These are phyloP conservation scores for Truncatella angustata DNA, from an alignment of 2,329 filamentous ascomycete species.

Conservation along the genomic window DNA sequence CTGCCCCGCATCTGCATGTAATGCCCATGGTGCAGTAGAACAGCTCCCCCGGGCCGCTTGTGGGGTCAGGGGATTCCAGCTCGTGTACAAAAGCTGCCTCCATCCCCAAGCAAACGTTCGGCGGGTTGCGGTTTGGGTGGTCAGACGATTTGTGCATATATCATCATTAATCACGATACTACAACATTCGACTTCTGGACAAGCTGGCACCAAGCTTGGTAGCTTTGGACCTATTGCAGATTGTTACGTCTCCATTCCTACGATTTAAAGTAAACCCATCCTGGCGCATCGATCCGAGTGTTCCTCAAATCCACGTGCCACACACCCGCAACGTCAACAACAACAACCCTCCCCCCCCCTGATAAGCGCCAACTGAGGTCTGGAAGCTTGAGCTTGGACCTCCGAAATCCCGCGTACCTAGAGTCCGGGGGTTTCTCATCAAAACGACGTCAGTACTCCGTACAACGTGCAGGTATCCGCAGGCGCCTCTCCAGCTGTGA, in stretches of 20 bases:
- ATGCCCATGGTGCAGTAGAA: no score
- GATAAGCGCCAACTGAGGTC: no score
- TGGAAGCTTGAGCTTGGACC: no score
- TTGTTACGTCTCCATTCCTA: no score
- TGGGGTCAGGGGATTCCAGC: background rate
- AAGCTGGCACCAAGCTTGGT: no score
- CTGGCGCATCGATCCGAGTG: background rate
- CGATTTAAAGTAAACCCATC: no score
- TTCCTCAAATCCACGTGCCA: background rate
- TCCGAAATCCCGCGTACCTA: background rate
- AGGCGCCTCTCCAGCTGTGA: no score
- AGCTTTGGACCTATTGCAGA: no score
- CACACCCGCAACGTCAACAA: background rate
- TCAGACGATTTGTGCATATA: background rate
- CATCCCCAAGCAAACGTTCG: slow-evolving; percentile 8
- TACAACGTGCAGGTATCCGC: no score
- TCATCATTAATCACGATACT: background rate
- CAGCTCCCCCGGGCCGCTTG: background rate
- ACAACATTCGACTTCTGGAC: no score
- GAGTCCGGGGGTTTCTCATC: background rate
- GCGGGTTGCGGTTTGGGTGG: background rate
- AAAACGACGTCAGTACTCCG: no score
- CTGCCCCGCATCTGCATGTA: background rate
- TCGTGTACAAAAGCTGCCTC: slow-evolving; percentile 14
- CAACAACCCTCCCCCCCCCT: no score